Conservation (phyloP, 1,139 yeast species). For the Blastobotrys niveus region DNA sequence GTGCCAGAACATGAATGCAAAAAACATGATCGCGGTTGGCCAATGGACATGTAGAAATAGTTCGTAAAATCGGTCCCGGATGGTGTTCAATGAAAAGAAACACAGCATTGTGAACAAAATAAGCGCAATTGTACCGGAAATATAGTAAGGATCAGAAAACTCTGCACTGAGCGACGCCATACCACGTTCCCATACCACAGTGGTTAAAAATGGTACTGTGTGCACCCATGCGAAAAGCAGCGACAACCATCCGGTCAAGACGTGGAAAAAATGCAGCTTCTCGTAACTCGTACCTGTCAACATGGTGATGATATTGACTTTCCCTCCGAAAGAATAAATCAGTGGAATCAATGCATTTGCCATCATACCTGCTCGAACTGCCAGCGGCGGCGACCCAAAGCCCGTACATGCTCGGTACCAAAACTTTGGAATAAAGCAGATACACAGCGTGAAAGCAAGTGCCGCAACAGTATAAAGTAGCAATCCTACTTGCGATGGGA, state of each 20-base stretch:
- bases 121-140: constrained; percentile 41
- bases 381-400: constrained; percentile 63
- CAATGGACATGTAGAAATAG: constrained; percentile 53
- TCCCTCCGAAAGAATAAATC: constrained; percentile 55
- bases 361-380: constrained; percentile 54
- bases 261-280: constrained; percentile 53
- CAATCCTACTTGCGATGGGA: constrained; percentile 51
- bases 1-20: constrained; percentile 51
- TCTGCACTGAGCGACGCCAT: constrained; percentile 16
- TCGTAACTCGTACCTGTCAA: constrained; percentile 59
- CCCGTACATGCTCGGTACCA: constrained; percentile 53
- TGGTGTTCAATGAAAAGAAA: constrained; percentile 41
- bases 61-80: constrained; percentile 48
- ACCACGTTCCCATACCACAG: constrained; percentile 50
- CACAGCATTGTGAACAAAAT: constrained; percentile 45
- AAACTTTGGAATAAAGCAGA: constrained; percentile 46
- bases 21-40: constrained; percentile 51
- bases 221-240: constrained; percentile 50
- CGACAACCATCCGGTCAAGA: constrained; percentile 50
- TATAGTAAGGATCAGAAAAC: constrained; percentile 17
- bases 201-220: constrained; percentile 49
- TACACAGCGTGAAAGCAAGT: constrained; percentile 44
- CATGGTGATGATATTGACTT: constrained; percentile 53
- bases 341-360: constrained; percentile 51
- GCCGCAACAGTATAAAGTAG: constrained; percentile 40